A percentile compares a stretch with the other conserved stretches of the same genome.
phyloP scores from a whole-genome alignment of 83 land plant species.

The Diphasiastrum complanatum region DNA sequence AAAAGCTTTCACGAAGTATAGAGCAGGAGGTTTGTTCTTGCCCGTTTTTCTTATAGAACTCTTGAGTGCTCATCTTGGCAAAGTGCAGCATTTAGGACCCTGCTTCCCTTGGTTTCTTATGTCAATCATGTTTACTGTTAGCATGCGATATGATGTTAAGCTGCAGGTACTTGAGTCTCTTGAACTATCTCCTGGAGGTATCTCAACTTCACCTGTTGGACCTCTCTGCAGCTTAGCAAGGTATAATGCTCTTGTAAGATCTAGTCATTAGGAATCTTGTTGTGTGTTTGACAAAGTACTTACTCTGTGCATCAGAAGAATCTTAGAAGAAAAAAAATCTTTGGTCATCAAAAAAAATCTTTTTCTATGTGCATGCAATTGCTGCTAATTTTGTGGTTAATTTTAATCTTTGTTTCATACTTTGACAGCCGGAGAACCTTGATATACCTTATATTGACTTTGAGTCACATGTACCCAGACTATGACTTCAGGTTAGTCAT shows the following conservation, averaged over 20 bases:
- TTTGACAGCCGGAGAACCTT: slow-evolving; percentile 69
- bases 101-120: not conserved
- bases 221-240: slow-evolving; percentile 54
- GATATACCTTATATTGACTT: slow-evolving; percentile 64
- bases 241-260: slow-evolving; percentile 9
- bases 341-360: not conserved
- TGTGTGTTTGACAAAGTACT: not conserved
- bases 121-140: not conserved
- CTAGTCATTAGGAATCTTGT: not conserved
- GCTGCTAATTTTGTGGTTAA: not conserved
- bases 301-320: not conserved
- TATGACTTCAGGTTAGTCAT: slow-evolving; percentile 78
- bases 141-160: not conserved
- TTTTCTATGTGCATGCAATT: not conserved
- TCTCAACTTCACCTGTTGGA: slow-evolving; percentile 63
- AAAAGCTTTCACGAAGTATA: slow-evolving; percentile 69
- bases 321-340: not conserved
- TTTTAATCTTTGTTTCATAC: not conserved
- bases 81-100: not conserved
- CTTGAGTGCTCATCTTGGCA: not conserved
- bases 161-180: slow-evolving; percentile 66
- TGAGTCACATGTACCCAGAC: slow-evolving; percentile 80
- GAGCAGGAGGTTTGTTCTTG: slow-evolving; percentile 61
- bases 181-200: slow-evolving; percentile 42
- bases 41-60: not conserved